Conservation (phyloP, 352 stramenopile species). For the Lagenidium sp. region DNA sequence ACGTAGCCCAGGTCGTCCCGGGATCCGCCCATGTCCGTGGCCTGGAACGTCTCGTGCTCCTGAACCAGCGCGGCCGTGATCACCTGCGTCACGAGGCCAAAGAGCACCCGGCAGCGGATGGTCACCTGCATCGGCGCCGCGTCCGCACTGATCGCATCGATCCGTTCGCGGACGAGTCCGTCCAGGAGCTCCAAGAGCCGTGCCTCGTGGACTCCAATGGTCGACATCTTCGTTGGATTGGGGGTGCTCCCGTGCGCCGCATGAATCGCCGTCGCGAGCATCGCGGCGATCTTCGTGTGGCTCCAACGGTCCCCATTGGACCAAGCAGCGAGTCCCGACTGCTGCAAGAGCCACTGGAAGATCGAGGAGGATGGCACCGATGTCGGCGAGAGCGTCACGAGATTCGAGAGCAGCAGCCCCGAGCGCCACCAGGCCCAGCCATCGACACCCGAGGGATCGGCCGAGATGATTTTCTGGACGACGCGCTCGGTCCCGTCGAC, state of each 20-base stretch:
- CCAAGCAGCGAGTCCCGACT: neutral
- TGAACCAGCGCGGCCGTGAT: neutral
- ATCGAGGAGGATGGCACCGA: too few relatives aligned
- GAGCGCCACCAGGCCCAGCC: too few relatives aligned
- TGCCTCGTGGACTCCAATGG: constrained; percentile 7
- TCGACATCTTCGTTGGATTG: neutral
- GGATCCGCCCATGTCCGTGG: neutral
- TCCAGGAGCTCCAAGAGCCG: constrained; percentile 11
- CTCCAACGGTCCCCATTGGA: too few relatives aligned
- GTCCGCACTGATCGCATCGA: too few relatives aligned
- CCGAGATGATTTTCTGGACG: too few relatives aligned
- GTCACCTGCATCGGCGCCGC: neutral
- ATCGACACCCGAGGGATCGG: too few relatives aligned
- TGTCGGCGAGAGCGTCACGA: too few relatives aligned
- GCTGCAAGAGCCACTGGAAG: neutral
- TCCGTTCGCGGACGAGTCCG: neutral
- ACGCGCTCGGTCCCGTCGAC: too few relatives aligned
- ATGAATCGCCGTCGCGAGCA: neutral
- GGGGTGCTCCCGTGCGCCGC: neutral
- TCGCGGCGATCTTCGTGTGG: too few relatives aligned
- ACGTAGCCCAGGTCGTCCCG: neutral
- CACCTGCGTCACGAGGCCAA: constrained; percentile 1
- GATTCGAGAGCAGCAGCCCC: too few relatives aligned
- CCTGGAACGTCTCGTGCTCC: neutral
- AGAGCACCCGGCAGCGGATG: neutral